A percentile compares a stretch with the other conserved stretches of the same genome.
Conservation (phyloP, 176 grass and related monocot species). For the Panicum miliaceum region DNA sequence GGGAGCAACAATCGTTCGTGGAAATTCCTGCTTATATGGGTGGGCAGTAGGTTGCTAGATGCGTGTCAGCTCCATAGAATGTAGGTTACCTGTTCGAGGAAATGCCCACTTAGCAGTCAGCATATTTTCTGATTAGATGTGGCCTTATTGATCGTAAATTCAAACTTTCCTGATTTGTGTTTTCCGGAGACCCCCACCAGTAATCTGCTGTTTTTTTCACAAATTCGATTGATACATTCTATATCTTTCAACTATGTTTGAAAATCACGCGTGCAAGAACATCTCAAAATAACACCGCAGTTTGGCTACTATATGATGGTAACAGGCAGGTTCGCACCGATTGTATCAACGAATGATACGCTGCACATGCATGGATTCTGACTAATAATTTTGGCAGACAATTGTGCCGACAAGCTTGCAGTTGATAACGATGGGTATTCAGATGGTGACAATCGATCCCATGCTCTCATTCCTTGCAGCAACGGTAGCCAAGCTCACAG, state of each 20-base stretch:
- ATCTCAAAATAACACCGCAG: not conserved
- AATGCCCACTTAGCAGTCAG: conserved; percentile 19
- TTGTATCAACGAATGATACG: not conserved
- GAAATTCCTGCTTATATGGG: not conserved
- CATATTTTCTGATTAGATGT: not conserved
- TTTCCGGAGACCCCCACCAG: not conserved
- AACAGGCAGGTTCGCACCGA: not conserved
- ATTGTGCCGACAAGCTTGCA: conserved; percentile 74
- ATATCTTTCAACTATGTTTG: not conserved
- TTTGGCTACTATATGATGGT: not conserved
- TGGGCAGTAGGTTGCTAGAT: not conserved
- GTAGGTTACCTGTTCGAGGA: conserved; percentile 31
- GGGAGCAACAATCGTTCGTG: not conserved
- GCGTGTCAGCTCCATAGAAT: not conserved
- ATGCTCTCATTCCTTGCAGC: conserved; percentile 58
- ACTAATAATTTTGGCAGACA: conserved; percentile 49
- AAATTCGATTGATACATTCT: conserved; percentile 1
- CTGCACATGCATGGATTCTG: conserved; percentile 28
- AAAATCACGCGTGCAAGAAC: conserved; percentile 27
- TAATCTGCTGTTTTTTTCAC: not conserved
- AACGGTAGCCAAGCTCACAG: conserved; percentile 44
- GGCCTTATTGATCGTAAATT: not conserved
- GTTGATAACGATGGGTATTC: conserved; percentile 67
- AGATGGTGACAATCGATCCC: conserved; percentile 71
- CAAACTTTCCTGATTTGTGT: not conserved